Base-by-base conservation (phyloP, 139 green algal genomes). In the Trebouxia sp. region DNA sequence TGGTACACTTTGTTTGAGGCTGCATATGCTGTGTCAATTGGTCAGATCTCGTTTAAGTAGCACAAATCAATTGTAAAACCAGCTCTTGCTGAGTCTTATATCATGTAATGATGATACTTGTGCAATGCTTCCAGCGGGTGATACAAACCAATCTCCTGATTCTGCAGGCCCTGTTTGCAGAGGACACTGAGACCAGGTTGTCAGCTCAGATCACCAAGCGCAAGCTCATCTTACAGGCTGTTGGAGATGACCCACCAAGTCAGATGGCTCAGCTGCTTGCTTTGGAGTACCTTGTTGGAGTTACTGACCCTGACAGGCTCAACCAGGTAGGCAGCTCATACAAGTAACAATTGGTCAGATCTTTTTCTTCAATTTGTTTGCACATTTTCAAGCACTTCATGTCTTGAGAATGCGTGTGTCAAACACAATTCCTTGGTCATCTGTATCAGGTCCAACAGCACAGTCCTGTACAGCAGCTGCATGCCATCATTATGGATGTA, bases 221-320 rank as follows among this genome's bases (percentile, higher is more conserved):
- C 43, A 86, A 83, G 80, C 56, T 76, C 14, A 48, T 88, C 8
- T 82, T 93, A 70, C 30, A 56, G 38, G 79, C 85, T 30, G 77
- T 87, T 7, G 85, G 82, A 2, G 37, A 80, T 55, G 93, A 96
- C 50, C 43, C 81, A 0, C 79, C 89, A 2, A 65, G 76, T 6
- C 90, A 96, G 88, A 85, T 95, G 50, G 89, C 90, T 17, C 90
- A 95, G 86, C 90, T 97, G 35, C 86, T 97, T 35, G 94, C 91
- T 1, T 70, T 97, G 39, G 94, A 97, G 89, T 81, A 93, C 83
- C 82, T 91, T 62, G 24, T 89, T 42, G 87, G 74, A 0, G 80
- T 88, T 8, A 47, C 72, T 9, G 51, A 84, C 58, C 81, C 86
- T 0, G 82, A 65, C 22, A 51, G 67, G 26, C 17, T 79, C 41